Conservation (phyloP, 306 rosid species). For the Castanopsis chinensis region DNA sequence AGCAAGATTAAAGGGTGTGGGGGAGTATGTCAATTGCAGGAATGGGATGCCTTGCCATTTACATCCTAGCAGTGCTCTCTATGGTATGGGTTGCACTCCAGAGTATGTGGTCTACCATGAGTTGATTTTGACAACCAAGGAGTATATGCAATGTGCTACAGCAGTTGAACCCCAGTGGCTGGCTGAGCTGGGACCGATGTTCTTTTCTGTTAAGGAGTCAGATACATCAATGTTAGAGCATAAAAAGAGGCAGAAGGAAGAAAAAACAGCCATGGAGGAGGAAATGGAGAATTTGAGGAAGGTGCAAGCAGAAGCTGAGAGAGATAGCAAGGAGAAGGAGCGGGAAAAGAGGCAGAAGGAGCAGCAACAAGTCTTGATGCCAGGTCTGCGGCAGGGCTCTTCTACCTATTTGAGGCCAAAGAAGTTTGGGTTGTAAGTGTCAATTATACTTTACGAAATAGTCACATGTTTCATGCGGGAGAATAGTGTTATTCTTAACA, state of each 20-base stretch:
- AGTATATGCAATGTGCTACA: conserved; percentile 97
- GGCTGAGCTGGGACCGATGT: conserved; percentile 97
- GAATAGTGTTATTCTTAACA: background rate
- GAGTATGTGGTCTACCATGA: conserved; percentile 91
- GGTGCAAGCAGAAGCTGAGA: conserved; percentile 70
- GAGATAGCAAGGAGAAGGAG: conserved; percentile 50
- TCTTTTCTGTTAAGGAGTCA: conserved; percentile 93
- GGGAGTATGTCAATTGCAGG: conserved; percentile 85
- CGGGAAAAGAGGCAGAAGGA: conserved; percentile 58
- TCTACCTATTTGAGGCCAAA: conserved; percentile 82
- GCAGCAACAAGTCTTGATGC: conserved; percentile 72
- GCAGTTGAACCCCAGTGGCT: conserved; percentile 98
- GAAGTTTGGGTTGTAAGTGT: conserved; percentile 68
- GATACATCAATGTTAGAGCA: conserved; percentile 91
- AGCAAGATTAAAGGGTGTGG: conserved; percentile 91
- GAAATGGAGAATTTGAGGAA: conserved; percentile 94
- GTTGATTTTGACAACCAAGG: conserved; percentile 74
- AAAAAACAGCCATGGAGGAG: conserved; percentile 93
- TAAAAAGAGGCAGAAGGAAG: conserved; percentile 85
- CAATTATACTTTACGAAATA: background rate
- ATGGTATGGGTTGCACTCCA: conserved; percentile 96
- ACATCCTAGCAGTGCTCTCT: conserved; percentile 97
- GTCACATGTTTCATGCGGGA: background rate
- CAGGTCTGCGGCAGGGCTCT: conserved; percentile 76
- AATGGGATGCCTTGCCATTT: conserved; percentile 95